Evolutionary conservation across 176 grass and related monocot species (phyloP).

Genomic region (Cocos nucifera): DNA sequence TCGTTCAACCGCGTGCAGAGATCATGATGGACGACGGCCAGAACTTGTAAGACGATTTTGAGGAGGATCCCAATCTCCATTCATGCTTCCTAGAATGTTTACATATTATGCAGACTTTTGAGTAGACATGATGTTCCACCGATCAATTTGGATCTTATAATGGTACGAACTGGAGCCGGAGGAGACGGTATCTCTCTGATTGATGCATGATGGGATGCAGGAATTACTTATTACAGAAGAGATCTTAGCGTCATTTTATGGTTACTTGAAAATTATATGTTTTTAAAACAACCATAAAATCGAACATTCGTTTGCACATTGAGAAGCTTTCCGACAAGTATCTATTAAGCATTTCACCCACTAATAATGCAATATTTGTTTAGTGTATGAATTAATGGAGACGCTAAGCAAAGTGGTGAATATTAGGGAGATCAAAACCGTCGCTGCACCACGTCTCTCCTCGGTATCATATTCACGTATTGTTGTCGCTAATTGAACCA

Average conservation of each 20-base stretch:
- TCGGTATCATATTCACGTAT: no score
- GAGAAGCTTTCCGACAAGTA: conserved; percentile 78
- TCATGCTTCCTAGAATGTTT: no score
- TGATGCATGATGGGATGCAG: conserved; percentile 61
- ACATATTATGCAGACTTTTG: no score
- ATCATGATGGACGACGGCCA: no score
- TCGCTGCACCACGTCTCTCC: no score
- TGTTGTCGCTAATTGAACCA: no score
- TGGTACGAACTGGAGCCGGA: conserved; percentile 74
- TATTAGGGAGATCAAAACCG: no score
- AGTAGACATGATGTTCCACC: no score
- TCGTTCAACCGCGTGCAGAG: no score
- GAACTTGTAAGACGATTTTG: no score
- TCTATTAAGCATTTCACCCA: no score
- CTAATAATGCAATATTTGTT: neutral
- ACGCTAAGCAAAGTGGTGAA: neutral
- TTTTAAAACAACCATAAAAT: conserved; percentile 64
- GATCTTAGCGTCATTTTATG: conserved; percentile 45
- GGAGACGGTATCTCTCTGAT: conserved; percentile 76
- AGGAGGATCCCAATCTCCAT: no score
- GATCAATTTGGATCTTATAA: conserved; percentile 8
- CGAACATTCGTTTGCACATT: conserved; percentile 50
- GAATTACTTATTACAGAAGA: conserved; percentile 63
- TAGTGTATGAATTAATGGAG: neutral
- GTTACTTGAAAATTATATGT: conserved; percentile 72